Base-by-base conservation (phyloP, 2,329 filamentous ascomycete genomes). In the Fusarium stilboides region DNA sequence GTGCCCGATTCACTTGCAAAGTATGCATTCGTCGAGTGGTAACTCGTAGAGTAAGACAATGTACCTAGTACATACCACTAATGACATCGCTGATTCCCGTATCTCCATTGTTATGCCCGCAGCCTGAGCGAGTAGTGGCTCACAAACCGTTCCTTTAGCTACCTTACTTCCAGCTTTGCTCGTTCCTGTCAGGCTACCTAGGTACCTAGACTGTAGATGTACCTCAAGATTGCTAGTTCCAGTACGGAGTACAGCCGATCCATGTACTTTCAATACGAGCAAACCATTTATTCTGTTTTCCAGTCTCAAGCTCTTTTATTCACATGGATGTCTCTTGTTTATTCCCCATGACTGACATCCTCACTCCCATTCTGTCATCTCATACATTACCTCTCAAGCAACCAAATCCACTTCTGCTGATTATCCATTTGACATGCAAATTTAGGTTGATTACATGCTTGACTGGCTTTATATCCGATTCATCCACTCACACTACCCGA, bases 361-460 rank as follows among this genome's bases (percentile, higher is more conserved):
- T 36, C 17, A 36, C 34, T 36, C 34, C 2, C 14, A 36, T 17
- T 36, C 17, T 36, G 17, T 14, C 34, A 36, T 36, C 34, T 36
- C 15, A 36, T 4, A 13, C 28, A 4, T 31, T 4, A 13, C 28
- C 5, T 31, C 28, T 12, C 28, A 5, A 31, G 28, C 28, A 36
- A 36, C 15, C 15, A 7, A 36, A 17, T 36, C 34, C 34, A 36
- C 34, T 15, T 17, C 34, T 17, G 14, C 34, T 17, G 14, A 36
- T 36, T 36, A 17, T 36, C 34, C 34, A 8, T 36, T 36, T 36
- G 33, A 36, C 34, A 17, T 36, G 34, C 34, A 36, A 26, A 49
- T 49, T 49, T 49, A 49, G 54, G 52, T 55, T 51, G 37, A 36
- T 53, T 57, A 36, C 40, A 49, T 26, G 49, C 40, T 56, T 46